Conservation (phyloP, 2,329 filamentous ascomycete genomes). For the Penicillium concentricum region DNA sequence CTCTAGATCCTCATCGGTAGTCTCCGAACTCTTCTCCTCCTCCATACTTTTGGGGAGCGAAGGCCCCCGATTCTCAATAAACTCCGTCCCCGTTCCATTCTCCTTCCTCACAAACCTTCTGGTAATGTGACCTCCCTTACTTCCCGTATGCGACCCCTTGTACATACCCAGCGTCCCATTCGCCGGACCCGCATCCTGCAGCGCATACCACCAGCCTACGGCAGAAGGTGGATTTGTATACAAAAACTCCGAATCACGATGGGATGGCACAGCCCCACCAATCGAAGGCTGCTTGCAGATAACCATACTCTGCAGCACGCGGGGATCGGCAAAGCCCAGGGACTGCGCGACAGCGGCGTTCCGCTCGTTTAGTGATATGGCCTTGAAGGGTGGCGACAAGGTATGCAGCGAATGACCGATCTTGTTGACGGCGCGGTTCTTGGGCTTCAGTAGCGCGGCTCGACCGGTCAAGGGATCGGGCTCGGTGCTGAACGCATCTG, state of each 20-base stretch:
- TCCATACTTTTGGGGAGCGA: slow-evolving; percentile 60
- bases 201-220: slow-evolving; percentile 95
- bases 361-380: slow-evolving; percentile 44
- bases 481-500: slow-evolving; percentile 69
- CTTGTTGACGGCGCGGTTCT: slow-evolving; percentile 83
- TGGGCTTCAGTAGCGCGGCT: slow-evolving; percentile 71
- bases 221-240: slow-evolving; percentile 87
- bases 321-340: slow-evolving; percentile 73
- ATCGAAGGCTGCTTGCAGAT: slow-evolving; percentile 99
- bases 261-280: slow-evolving; percentile 82
- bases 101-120: slow-evolving; percentile 71
- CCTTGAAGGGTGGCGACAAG: slow-evolving; percentile 65
- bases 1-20: slow-evolving; percentile 57
- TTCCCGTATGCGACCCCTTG: slow-evolving; percentile 66
- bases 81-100: slow-evolving; percentile 60
- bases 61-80: slow-evolving; percentile 66
- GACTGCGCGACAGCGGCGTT: slow-evolving; percentile 66
- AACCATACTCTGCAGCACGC: slow-evolving; percentile 88
- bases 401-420: slow-evolving; percentile 76
- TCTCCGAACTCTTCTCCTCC: slow-evolving; percentile 39
- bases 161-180: slow-evolving; percentile 91
- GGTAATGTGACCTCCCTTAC: slow-evolving; percentile 63
- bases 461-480: slow-evolving; percentile 44
- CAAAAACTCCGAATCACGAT: slow-evolving; percentile 90
- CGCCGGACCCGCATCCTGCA: slow-evolving; percentile 82